Conservation (phyloP, 164 flowering plant genomes). For the Vitis amurensis region DNA sequence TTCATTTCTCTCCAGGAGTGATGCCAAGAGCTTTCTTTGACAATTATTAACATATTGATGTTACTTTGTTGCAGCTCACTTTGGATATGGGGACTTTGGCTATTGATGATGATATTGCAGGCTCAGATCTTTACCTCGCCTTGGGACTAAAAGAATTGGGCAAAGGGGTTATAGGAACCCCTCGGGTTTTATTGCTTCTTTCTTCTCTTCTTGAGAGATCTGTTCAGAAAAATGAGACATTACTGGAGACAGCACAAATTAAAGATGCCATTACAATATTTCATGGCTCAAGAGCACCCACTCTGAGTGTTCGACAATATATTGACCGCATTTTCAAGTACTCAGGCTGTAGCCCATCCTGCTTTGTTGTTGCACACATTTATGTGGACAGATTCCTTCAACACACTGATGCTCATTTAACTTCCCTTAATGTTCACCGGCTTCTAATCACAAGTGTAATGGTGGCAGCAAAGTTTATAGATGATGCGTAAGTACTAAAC, state of each 20-base stretch:
- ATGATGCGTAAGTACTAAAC: constrained; percentile 72
- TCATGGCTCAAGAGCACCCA: constrained; percentile 74
- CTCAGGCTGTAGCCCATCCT: constrained; percentile 79
- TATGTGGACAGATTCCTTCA: constrained; percentile 70
- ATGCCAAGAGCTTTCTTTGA: background rate
- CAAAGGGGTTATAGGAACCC: constrained; percentile 44
- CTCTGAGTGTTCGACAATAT: constrained; percentile 61
- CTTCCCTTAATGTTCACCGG: constrained; percentile 83
- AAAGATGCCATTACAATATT: constrained; percentile 61
- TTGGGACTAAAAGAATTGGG: constrained; percentile 52
- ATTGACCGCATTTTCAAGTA: constrained; percentile 86
- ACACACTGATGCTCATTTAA: constrained; percentile 36
- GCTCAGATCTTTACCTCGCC: constrained; percentile 35
- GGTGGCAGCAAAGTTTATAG: constrained; percentile 82
- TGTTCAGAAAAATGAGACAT: constrained; percentile 56
- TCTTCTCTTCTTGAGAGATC: constrained; percentile 60
- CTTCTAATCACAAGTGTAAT: constrained; percentile 78
- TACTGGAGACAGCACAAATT: constrained; percentile 39
- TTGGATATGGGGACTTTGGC: constrained; percentile 45
- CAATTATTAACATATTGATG: background rate
- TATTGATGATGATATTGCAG: constrained; percentile 29
- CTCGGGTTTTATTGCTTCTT: constrained; percentile 52
- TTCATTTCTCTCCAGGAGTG: background rate
- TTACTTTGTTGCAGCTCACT: constrained; percentile 13
- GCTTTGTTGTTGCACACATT: constrained; percentile 77